phyloP scores from a whole-genome alignment of 805 yeast species.

The Schizosaccharomyces cryophilus region DNA sequence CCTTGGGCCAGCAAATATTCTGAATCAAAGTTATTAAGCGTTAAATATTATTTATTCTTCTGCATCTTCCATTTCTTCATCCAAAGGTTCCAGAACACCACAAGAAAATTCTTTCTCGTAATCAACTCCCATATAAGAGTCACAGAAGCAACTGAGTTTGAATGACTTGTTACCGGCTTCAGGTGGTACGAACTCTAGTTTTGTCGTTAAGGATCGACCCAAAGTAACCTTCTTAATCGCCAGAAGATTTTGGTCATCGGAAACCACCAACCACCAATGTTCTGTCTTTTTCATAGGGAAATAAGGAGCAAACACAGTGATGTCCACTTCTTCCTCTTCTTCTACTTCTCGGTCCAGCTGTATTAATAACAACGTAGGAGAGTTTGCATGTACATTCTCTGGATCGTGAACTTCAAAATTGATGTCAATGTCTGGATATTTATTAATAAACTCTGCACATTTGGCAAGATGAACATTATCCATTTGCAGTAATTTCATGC shows the following conservation, averaged over 20 bases:
- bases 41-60: neutral
- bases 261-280: slow-evolving; percentile 66
- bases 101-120: slow-evolving; percentile 39
- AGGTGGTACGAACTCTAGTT: slow-evolving; percentile 32
- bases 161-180: slow-evolving; percentile 35
- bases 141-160: slow-evolving; percentile 70
- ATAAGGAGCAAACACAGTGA: slow-evolving; percentile 30
- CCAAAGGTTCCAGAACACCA: slow-evolving; percentile 11
- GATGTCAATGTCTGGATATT: slow-evolving; percentile 62
- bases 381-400: slow-evolving; percentile 21
- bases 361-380: slow-evolving; percentile 21
- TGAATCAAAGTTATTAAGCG: too few relatives aligned
- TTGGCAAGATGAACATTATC: slow-evolving; percentile 24
- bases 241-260: slow-evolving; percentile 35
- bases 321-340: slow-evolving; percentile 45
- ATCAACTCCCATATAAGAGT: slow-evolving; percentile 80
- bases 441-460: slow-evolving; percentile 74
- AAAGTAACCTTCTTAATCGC: slow-evolving; percentile 46
- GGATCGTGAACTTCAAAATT: slow-evolving; percentile 26
- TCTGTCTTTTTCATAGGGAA: slow-evolving; percentile 41
- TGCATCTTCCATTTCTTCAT: slow-evolving; percentile 10
- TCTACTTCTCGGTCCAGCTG: slow-evolving; percentile 24
- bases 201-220: slow-evolving; percentile 23
- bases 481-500: slow-evolving; percentile 36
- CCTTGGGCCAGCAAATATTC: too few relatives aligned